phyloP scores from a whole-genome alignment of 1,139 yeast species.

The Petasospora fabianii region DNA sequence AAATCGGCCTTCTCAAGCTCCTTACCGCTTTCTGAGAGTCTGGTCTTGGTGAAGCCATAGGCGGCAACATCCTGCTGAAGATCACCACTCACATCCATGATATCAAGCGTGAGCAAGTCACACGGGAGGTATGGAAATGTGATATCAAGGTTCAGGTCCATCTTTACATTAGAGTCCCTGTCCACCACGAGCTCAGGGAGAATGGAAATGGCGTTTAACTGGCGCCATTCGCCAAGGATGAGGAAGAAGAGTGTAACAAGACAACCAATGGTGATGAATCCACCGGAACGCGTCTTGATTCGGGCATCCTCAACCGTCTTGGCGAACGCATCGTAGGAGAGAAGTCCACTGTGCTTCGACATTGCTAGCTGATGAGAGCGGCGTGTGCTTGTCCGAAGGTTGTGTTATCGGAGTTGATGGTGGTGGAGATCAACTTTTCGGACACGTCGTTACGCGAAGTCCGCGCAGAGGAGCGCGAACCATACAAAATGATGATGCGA shows the following conservation, averaged over 20 bases:
- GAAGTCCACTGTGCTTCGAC: too few relatives aligned
- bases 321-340: constrained; percentile 84
- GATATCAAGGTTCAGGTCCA: constrained; percentile 77
- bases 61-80: constrained; percentile 66
- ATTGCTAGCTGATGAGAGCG: too few relatives aligned
- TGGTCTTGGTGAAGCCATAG: constrained; percentile 67
- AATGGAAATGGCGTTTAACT: constrained; percentile 62
- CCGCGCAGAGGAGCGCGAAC: too few relatives aligned
- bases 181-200: constrained; percentile 88
- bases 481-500: too few relatives aligned
- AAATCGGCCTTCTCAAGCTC: constrained; percentile 35
- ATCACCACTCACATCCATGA: constrained; percentile 86
- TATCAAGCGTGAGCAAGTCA: constrained; percentile 56
- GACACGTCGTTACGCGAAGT: too few relatives aligned
- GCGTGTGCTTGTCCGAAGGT: too few relatives aligned
- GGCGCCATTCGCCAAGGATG: constrained; percentile 69
- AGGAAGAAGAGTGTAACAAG: constrained; percentile 57
- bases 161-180: constrained; percentile 69
- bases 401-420: too few relatives aligned
- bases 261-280: constrained; percentile 76
- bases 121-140: constrained; percentile 86
- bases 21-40: constrained; percentile 50
- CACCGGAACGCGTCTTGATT: constrained; percentile 85
- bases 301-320: constrained; percentile 94
- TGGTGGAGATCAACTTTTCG: too few relatives aligned